Percentiles rank a stretch among this genome's conserved stretches.
Evolutionary conservation across 2,329 filamentous ascomycete genomes (phyloP).

Genomic region (Lomentospora prolificans): DNA sequence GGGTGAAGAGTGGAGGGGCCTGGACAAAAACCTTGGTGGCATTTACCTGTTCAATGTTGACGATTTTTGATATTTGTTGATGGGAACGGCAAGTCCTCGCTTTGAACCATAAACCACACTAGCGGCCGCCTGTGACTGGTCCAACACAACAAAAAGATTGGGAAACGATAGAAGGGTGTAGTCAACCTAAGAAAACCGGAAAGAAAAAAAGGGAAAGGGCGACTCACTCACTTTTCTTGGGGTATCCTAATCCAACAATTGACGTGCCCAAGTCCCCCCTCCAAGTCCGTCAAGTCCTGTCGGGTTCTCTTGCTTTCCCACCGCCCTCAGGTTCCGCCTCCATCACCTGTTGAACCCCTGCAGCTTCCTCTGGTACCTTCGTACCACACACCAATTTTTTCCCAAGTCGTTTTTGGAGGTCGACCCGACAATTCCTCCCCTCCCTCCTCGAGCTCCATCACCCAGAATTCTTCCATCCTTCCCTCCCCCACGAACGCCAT

Average conservation of each 20-base stretch:
- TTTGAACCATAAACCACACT: background rate
- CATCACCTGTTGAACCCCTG: background rate
- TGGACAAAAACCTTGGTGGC: background rate
- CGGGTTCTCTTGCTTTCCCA: background rate
- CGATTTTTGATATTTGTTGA: constrained; percentile 3
- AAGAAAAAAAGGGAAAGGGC: background rate
- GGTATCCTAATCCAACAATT: no score
- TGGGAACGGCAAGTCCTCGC: background rate
- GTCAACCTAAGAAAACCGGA: background rate
- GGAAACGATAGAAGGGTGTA: background rate
- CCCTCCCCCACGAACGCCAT: background rate
- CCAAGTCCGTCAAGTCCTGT: background rate
- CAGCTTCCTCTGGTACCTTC: background rate
- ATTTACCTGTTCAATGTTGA: background rate
- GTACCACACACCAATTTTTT: background rate
- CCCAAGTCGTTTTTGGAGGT: constrained; percentile 1
- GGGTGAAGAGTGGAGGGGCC: background rate
- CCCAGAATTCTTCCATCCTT: background rate
- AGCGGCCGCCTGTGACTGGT: background rate
- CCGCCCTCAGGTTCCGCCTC: constrained; percentile 1
- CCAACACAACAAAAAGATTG: background rate
- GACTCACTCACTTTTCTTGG: background rate
- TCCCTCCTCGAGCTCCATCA: constrained; percentile 2
- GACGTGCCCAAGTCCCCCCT: background rate
- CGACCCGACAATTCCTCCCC: constrained; percentile 5